Percentiles rank a stretch among this genome's conserved stretches.
These are phyloP conservation scores for Thozetella sp. DNA, from an alignment of 495 filamentous ascomycete genomes.

Conservation along the genomic window DNA sequence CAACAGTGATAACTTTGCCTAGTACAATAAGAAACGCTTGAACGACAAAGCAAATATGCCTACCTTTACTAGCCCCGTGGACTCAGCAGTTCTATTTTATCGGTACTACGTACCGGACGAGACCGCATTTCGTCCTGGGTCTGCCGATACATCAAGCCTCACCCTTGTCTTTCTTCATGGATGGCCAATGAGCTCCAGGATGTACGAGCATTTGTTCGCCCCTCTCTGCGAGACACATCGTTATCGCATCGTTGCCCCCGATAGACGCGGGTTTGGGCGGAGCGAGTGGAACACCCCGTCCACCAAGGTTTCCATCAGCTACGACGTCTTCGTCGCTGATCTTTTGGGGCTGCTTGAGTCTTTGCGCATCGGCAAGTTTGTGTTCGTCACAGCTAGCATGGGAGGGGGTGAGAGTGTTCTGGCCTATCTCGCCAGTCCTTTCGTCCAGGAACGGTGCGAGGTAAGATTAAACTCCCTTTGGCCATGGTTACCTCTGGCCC, in stretches of 20 bases:
- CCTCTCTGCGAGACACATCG: conserved; percentile 23
- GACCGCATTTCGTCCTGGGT: neutral
- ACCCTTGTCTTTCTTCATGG: conserved; percentile 29
- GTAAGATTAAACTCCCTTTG: too few species aligned
- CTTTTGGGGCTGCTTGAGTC: conserved; percentile 7
- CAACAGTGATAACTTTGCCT: neutral
- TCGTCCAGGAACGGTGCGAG: conserved; percentile 6
- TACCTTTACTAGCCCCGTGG: neutral
- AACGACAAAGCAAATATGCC: neutral
- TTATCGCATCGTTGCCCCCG: conserved; percentile 21
- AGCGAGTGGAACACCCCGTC: conserved; percentile 16
- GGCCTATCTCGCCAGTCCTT: neutral
- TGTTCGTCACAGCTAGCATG: conserved; percentile 25
- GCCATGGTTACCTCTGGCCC: neutral
- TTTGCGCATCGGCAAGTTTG: conserved; percentile 10
- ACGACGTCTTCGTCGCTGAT: conserved; percentile 19
- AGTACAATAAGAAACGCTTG: neutral
- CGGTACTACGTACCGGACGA: neutral
- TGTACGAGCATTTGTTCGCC: conserved; percentile 26
- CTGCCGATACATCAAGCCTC: conserved; percentile 6
- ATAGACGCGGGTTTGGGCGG: conserved; percentile 30
- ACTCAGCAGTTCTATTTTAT: neutral
- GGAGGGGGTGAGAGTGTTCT: conserved; percentile 20
- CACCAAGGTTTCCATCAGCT: conserved; percentile 10
- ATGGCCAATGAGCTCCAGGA: conserved; percentile 30